Base-by-base conservation (phyloP, 495 filamentous ascomycete genomes). In the Opeltia flavorubescens region DNA sequence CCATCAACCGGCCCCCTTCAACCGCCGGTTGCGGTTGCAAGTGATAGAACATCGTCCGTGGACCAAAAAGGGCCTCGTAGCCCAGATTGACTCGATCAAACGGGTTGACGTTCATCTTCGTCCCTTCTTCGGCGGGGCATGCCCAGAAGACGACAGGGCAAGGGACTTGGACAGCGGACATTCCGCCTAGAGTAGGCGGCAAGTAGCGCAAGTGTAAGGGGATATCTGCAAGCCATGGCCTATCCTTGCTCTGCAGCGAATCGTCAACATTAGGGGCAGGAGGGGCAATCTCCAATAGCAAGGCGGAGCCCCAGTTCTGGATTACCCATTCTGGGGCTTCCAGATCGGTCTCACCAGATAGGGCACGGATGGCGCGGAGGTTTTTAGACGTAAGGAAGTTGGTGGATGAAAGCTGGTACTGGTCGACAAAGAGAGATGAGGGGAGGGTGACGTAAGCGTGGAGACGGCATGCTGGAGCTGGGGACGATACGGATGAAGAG, bases 91-190 rank as follows among this genome's bases (percentile, higher is more conserved):
- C 68, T 15, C 83, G 68, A 61, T 95, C 91, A 59, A 98, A 98
- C 1, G 91, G 91, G 56, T 80, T 95, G 4, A 68, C 76, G 0
- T 71, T 62, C 69, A 94, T 84, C 62, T 84, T 79, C 1, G 72
- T 75, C 21, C 74, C 83, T 35, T 84, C 82, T 31, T 84, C 77
- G 20, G 77, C 74, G 2, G 71, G 69, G 59, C 91, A 98, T 1
- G 88, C 91, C 89, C 89, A 96, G 68, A 98, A 96, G 1, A 95
- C 74, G 2, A 79, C 74, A 3, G 88, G 93, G 71, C 71, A 80
- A 0, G 86, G 81, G 0, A 94, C 63, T 17, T 74, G 51, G 3
- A 77, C 55, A 11, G 51, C 49, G 0, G 55, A 51, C 12, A 36
- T 33, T n/a, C 54, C 52, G 11, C 35, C 35, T 17, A 59, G 24